Percentiles rank a stretch among this genome's conserved stretches.
Evolutionary conservation across 2,329 filamentous ascomycete genomes (phyloP).

Genomic region (Penicillium expansum): DNA sequence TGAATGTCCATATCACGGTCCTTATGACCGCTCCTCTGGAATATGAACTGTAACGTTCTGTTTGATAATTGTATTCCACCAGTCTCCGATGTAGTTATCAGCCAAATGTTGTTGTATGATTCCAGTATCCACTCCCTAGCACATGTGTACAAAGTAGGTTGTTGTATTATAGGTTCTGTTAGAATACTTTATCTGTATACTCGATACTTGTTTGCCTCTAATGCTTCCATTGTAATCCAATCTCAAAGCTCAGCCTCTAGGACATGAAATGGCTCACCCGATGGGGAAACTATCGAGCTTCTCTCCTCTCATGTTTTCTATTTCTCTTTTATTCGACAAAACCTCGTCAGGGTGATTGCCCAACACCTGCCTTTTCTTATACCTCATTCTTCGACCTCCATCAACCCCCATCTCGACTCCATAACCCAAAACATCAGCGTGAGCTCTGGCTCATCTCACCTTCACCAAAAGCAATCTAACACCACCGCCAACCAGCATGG

Average conservation of each 20-base stretch:
- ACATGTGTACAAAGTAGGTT: too few species aligned
- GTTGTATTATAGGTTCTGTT: too few species aligned
- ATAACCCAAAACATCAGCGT: neutral
- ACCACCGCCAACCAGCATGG: neutral
- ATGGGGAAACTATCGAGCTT: neutral
- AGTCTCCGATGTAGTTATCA: neutral
- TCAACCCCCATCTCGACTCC: neutral
- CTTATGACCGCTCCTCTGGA: conserved; percentile 8
- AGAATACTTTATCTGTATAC: too few species aligned
- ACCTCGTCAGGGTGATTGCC: neutral
- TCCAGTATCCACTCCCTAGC: too few species aligned
- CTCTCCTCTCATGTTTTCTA: neutral
- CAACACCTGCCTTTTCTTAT: neutral
- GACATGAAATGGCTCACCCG: neutral
- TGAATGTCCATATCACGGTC: conserved; percentile 22
- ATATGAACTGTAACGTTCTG: conserved; percentile 9
- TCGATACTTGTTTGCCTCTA: neutral
- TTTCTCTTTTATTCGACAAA: neutral
- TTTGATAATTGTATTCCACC: neutral
- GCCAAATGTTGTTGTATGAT: too few species aligned
- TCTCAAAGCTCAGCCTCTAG: too few species aligned
- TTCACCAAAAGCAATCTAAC: neutral
- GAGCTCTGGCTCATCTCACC: neutral
- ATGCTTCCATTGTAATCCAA: neutral
- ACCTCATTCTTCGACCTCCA: neutral